Evolutionary conservation across 352 stramenopile genomes (phyloP).

Genomic region (Peronosclerospora sorghi): DNA sequence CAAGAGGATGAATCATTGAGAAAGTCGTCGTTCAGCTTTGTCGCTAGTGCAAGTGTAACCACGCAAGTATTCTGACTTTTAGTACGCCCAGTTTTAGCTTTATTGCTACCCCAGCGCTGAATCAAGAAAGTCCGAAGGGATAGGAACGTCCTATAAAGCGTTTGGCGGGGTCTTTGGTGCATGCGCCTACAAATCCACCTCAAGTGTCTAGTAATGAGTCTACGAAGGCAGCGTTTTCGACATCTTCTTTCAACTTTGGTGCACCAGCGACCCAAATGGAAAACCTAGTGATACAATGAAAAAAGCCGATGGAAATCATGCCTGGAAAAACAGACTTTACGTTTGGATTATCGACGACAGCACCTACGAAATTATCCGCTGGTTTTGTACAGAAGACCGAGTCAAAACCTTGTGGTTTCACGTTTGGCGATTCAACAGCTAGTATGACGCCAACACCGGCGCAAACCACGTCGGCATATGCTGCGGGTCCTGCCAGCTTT

Average conservation of each 20-base stretch:
- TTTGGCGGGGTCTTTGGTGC: constrained; percentile 11
- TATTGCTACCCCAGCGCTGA: too few species aligned
- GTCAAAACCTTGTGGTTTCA: constrained; percentile 14
- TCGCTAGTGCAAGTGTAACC: too few species aligned
- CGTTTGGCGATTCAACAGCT: constrained; percentile 11
- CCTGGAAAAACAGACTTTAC: constrained; percentile 25
- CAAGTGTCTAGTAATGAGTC: constrained; percentile 14
- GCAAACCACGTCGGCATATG: too few species aligned
- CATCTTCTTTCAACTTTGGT: too few species aligned
- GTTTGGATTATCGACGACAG: constrained; percentile 24
- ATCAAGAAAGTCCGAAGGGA: constrained; percentile 9
- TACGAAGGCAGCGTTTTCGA: too few species aligned
- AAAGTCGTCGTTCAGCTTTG: constrained; percentile 15
- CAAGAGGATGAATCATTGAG: constrained; percentile 11
- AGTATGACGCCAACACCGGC: not conserved
- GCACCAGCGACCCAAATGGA: constrained; percentile 3
- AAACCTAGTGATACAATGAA: constrained; percentile 13
- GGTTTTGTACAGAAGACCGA: too few species aligned
- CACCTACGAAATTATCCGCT: constrained; percentile 11
- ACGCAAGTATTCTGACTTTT: constrained; percentile 20
- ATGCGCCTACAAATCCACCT: constrained; percentile 8
- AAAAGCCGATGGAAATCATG: constrained; percentile 8
- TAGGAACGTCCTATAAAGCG: constrained; percentile 19
- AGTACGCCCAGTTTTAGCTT: too few species aligned
- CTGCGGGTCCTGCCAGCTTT: too few species aligned